phyloP scores from a whole-genome alignment of 768 basidiomycete genomes.

The Auriscalpium vulgare region DNA sequence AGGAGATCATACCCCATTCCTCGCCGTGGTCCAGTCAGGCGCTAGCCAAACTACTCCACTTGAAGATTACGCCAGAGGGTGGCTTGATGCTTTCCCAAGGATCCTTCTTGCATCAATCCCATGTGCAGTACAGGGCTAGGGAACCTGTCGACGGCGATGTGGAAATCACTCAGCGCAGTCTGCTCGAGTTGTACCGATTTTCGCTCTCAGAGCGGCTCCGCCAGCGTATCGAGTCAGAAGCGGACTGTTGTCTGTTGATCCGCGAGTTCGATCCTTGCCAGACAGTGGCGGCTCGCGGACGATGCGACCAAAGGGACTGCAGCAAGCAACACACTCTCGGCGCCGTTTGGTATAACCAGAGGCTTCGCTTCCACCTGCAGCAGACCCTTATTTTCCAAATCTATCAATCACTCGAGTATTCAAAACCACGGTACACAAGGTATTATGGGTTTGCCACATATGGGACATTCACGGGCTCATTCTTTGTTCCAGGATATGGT shows the following conservation, averaged over 20 bases:
- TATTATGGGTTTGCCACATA: not conserved
- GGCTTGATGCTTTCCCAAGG: not conserved
- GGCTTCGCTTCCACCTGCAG: constrained; percentile 7
- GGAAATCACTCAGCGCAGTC: not conserved
- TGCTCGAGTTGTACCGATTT: not conserved
- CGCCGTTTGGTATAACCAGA: constrained; percentile 4
- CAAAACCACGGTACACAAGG: not conserved
- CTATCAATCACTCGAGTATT: not conserved
- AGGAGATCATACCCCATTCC: not conserved
- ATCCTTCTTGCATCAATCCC: not conserved
- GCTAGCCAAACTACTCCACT: not conserved
- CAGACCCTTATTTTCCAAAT: constrained; percentile 3
- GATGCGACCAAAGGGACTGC: constrained; percentile 5
- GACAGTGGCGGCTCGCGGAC: not conserved
- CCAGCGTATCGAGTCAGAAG: not conserved
- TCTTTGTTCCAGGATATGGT: constrained; percentile 2
- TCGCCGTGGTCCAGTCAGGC: not conserved
- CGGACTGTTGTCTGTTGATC: not conserved
- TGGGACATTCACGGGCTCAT: not conserved
- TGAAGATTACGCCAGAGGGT: not conserved
- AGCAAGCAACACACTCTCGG: constrained; percentile 3
- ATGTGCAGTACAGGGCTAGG: not conserved
- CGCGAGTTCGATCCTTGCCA: constrained; percentile 11
- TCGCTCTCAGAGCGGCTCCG: constrained; percentile 2
- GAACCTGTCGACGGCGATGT: not conserved